Evolutionary conservation across 495 filamentous ascomycete species (phyloP).

Genomic region (Tricharina praecox): DNA sequence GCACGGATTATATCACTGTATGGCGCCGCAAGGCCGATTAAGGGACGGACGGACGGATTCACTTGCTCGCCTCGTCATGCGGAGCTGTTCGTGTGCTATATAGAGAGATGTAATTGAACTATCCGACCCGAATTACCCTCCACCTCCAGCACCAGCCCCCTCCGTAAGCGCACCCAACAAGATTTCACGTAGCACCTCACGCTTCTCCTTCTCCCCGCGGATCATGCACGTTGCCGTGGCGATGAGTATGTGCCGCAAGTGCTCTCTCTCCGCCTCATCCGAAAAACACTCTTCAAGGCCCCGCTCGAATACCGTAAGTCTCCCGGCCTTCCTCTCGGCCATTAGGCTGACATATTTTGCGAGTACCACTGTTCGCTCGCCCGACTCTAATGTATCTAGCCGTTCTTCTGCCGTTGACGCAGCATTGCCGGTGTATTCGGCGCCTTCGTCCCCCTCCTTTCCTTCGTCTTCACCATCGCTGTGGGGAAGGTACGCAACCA

Average conservation of each 20-base stretch:
- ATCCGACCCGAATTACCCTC: too few relatives aligned
- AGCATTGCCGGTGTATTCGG: neutral
- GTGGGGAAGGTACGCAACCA: conserved; percentile 14
- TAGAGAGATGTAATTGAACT: too few relatives aligned
- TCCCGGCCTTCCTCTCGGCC: conserved; percentile 16
- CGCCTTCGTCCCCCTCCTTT: too few relatives aligned
- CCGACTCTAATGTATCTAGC: neutral
- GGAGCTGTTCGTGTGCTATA: too few relatives aligned
- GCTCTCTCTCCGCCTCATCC: conserved; percentile 7
- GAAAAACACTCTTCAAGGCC: conserved; percentile 8
- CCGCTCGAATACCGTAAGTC: conserved; percentile 14
- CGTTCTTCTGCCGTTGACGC: neutral
- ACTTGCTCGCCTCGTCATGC: too few relatives aligned
- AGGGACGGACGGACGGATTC: too few relatives aligned
- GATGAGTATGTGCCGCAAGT: conserved; percentile 17
- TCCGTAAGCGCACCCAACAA: neutral
- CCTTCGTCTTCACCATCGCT: too few relatives aligned
- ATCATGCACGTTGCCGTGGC: conserved; percentile 21
- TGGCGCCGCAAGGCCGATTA: conserved; percentile 28
- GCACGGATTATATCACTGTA: conserved; percentile 43
- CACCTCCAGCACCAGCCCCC: too few relatives aligned
- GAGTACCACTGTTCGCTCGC: conserved; percentile 9
- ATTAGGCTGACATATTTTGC: conserved; percentile 21
- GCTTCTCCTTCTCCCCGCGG: conserved; percentile 21
- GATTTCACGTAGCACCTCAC: conserved; percentile 9